These are phyloP conservation scores for Boletus huronensis DNA, from an alignment of 768 basidiomycete species.

Conservation along the genomic window DNA sequence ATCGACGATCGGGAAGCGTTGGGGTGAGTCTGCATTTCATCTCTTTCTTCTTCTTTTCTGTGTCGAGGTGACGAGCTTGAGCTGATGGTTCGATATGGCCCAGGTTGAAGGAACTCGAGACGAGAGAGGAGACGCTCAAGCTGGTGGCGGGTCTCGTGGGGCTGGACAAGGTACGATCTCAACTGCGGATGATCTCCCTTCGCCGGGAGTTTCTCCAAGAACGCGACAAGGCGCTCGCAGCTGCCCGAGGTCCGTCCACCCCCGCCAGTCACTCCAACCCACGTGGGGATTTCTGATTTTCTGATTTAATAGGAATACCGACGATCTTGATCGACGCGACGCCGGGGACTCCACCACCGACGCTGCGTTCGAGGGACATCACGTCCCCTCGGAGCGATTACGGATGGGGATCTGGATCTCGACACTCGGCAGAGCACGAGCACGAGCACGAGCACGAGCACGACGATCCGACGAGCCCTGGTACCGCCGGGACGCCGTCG, in stretches of 20 bases:
- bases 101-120: slow-evolving; percentile 80
- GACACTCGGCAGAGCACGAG: no score
- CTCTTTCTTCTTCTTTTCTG: no score
- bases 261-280: no score
- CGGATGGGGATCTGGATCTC: background rate
- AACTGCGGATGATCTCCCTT: slow-evolving; percentile 71
- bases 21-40: slow-evolving; percentile 51
- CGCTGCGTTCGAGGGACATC: slow-evolving; percentile 51
- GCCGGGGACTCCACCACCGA: slow-evolving; percentile 21
- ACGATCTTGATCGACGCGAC: slow-evolving; percentile 60
- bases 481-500: background rate
- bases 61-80: background rate
- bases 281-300: no score
- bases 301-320: slow-evolving; percentile 46
- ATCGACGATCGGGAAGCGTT: slow-evolving; percentile 88
- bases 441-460: slow-evolving; percentile 2
- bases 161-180: slow-evolving; percentile 77
- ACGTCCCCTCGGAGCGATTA: slow-evolving; percentile 34
- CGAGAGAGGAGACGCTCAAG: slow-evolving; percentile 70
- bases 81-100: background rate
- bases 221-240: slow-evolving; percentile 40
- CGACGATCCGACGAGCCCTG: background rate
- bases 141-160: slow-evolving; percentile 82
- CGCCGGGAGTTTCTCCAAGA: slow-evolving; percentile 63
- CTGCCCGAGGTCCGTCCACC: background rate